Evolutionary conservation across 2,329 filamentous ascomycete species (phyloP), one percentile per base, ranked within the genome.

Genomic region (Trichoderma endophyticum): DNA sequence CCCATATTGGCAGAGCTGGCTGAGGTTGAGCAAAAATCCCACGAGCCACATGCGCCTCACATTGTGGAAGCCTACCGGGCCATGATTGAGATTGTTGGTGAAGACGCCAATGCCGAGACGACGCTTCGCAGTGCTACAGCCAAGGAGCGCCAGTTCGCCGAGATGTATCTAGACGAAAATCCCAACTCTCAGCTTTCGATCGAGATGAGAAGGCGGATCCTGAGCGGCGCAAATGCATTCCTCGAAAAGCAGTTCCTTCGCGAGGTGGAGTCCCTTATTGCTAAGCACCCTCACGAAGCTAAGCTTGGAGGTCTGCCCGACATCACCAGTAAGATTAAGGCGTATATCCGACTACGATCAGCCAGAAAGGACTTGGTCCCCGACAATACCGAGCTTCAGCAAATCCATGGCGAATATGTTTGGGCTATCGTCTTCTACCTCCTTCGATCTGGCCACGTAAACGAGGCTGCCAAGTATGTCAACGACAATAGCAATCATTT

Each of bases 381-480:
- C 3, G 93, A 97, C 78, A 93, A 92, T 73, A 89, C 91, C 5
- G 90, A 95, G 75, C 86, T 98, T 61, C 93, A 97, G 81, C 89
- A 91, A 80, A 87, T 95, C 62, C 90, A 90, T 56, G 90, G 92
- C 66, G 95, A 97, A 79, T 96, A 92, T 78, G 92, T 95, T 74
- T 99, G 96, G 96, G 94, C 95, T 57, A 87, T 98, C 64, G 90
- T 99, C 59, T 99, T 97, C 84, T 98, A 94, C 81, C 88, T 98
- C 54, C 84, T 99, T 28, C 90, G 96, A 60, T 92, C 92, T 73
- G 96, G 96, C 64, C 91, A 97, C 75, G 87, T 96, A 67, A 87
- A 88, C 18, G 95, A 98, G 81, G 95, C 95, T 18, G 91, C 93
- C 34, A 88, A 92, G 74, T 99, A 98, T 80, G 93, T 98, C 72